phyloP scores from a whole-genome alignment of 805 yeast genomes.

The Spathaspora boniae region DNA sequence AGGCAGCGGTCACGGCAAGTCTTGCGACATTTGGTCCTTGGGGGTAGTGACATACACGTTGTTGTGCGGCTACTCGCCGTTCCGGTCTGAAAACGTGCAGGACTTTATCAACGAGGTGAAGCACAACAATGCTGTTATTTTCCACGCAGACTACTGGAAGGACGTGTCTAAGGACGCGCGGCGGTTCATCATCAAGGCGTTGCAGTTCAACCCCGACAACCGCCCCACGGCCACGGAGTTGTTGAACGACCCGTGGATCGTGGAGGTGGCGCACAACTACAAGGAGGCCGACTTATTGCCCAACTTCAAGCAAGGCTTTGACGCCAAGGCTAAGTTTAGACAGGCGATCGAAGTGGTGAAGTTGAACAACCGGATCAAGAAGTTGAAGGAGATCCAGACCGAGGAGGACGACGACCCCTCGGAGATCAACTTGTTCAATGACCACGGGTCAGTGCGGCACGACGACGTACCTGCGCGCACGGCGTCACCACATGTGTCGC shows the following conservation, averaged over 20 bases:
- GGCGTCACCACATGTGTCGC: constrained; percentile 5
- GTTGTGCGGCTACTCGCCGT: constrained; percentile 90
- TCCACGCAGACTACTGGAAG: constrained; percentile 86
- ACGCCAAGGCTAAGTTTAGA: constrained; percentile 78
- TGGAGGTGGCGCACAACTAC: constrained; percentile 45
- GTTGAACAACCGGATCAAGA: constrained; percentile 73
- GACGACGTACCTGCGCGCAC: constrained; percentile 7
- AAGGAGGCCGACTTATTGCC: constrained; percentile 72
- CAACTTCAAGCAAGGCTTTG: constrained; percentile 72
- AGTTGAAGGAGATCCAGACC: constrained; percentile 59
- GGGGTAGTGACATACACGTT: constrained; percentile 92
- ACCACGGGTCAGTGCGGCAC: constrained; percentile 20
- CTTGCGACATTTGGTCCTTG: constrained; percentile 94
- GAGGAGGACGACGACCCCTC: constrained; percentile 53
- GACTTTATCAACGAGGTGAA: constrained; percentile 80
- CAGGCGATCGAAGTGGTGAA: constrained; percentile 83
- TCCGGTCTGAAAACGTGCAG: constrained; percentile 75
- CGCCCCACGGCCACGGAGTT: constrained; percentile 70
- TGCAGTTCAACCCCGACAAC: constrained; percentile 61
- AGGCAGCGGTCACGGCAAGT: constrained; percentile 85
- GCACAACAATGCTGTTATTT: constrained; percentile 70
- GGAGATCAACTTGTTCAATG: constrained; percentile 43
- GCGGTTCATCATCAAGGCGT: constrained; percentile 65
- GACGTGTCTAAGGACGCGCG: constrained; percentile 78
- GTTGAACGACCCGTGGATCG: constrained; percentile 69